Evolutionary conservation across 371 early-diverging fungal species (phyloP).

Genomic region (Spraguea lophii): DNA sequence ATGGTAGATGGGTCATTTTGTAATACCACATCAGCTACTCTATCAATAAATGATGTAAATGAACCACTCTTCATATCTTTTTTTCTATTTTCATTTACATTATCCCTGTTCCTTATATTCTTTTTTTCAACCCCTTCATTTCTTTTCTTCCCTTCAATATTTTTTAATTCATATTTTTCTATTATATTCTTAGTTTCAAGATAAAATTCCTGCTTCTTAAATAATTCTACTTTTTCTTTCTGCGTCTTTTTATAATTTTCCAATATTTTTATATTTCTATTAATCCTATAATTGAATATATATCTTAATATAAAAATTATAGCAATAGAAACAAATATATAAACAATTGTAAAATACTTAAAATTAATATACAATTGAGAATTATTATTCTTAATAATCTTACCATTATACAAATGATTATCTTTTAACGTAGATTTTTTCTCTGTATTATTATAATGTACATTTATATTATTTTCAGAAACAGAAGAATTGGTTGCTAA

Average conservation of each 20-base stretch:
- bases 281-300: no score
- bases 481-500: no score
- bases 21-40: slow-evolving; percentile 23
- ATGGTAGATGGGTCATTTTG: slow-evolving; percentile 34
- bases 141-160: slow-evolving; percentile 7
- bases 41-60: slow-evolving; percentile 15
- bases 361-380: no score
- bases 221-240: slow-evolving; percentile 16
- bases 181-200: slow-evolving; percentile 23
- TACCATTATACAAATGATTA: no score
- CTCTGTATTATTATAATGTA: no score
- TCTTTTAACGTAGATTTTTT: no score
- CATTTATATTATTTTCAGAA: no score
- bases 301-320: no score
- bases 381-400: no score
- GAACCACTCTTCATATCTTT: neutral
- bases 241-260: slow-evolving; percentile 21
- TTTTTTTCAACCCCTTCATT: slow-evolving; percentile 1
- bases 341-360: no score
- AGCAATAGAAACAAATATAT: no score
- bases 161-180: slow-evolving; percentile 34
- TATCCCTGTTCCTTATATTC: neutral
- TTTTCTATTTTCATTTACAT: neutral
- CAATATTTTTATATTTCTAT: slow-evolving; percentile 9
- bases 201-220: slow-evolving; percentile 29